phyloP scores from a whole-genome alignment of 2,329 filamentous ascomycete genomes.

The Aspergillus latus region DNA sequence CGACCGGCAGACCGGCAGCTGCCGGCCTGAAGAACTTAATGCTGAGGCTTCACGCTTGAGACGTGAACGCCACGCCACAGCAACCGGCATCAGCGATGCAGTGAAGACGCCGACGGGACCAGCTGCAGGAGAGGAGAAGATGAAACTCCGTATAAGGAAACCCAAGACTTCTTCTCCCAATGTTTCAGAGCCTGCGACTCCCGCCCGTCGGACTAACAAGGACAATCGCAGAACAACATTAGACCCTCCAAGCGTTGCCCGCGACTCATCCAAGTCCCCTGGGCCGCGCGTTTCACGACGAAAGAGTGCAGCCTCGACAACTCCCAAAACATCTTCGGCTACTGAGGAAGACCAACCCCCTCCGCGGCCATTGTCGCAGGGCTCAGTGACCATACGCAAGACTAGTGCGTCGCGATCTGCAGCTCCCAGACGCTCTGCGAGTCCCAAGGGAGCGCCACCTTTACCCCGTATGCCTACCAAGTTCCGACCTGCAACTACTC shows the following conservation, averaged over 20 bases:
- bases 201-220: conserved; percentile 51
- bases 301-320: conserved; percentile 28
- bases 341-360: conserved; percentile 9
- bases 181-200: conserved; percentile 55
- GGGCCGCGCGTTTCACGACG: conserved; percentile 25
- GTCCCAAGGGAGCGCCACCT: conserved; percentile 41
- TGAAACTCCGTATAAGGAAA: conserved; percentile 73
- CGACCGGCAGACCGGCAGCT: conserved; percentile 73
- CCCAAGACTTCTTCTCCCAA: conserved; percentile 45
- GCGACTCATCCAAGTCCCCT: conserved; percentile 32
- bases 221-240: conserved; percentile 62
- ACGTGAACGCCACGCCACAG: conserved; percentile 63
- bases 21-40: conserved; percentile 74
- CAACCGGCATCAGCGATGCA: conserved; percentile 28
- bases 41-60: conserved; percentile 63
- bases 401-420: conserved; percentile 47
- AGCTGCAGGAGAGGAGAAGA: conserved; percentile 49
- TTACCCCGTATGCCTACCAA: conserved; percentile 44
- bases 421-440: conserved; percentile 36
- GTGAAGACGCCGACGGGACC: conserved; percentile 23
- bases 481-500: conserved; percentile 23
- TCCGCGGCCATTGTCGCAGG: conserved; percentile 15
- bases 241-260: conserved; percentile 51
- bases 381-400: conserved; percentile 53
- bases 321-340: conserved; percentile 1